Conservation (phyloP, 2,329 filamentous ascomycete species). For the Capronia coronata region DNA sequence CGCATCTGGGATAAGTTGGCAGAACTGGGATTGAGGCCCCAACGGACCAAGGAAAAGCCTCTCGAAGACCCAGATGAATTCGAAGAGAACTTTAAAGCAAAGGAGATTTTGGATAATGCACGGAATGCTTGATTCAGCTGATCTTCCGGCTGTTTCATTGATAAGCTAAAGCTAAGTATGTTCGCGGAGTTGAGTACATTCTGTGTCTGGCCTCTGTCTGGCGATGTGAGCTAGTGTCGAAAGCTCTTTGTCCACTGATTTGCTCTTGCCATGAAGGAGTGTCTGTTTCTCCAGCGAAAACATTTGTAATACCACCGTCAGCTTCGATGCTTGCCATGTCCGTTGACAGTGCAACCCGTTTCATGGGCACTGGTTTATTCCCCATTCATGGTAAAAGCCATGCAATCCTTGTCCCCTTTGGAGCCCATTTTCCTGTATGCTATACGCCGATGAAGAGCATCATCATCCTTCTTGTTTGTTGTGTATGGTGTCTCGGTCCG, state of each 20-base stretch:
- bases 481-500: not conserved
- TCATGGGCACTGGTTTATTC: not conserved
- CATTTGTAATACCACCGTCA: not conserved
- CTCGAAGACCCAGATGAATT: slow-evolving; percentile 25
- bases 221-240: not conserved
- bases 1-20: slow-evolving; percentile 43
- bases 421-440: not conserved
- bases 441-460: not conserved
- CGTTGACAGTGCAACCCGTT: not conserved
- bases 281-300: not conserved
- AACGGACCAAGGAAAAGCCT: slow-evolving; percentile 38
- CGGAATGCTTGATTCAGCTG: slow-evolving; percentile 18
- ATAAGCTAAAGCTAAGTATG: slow-evolving; percentile 3
- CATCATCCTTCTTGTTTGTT: not conserved
- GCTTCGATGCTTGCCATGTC: not conserved
- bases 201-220: not conserved
- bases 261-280: not conserved
- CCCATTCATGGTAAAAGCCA: not conserved
- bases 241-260: not conserved
- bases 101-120: slow-evolving; percentile 23
- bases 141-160: slow-evolving; percentile 8
- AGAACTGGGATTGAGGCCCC: slow-evolving; percentile 51
- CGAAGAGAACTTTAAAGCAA: slow-evolving; percentile 24
- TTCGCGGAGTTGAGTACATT: not conserved
- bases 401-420: not conserved